Conservation (phyloP, 495 filamentous ascomycete species). For the Xylaria bambusicola region DNA sequence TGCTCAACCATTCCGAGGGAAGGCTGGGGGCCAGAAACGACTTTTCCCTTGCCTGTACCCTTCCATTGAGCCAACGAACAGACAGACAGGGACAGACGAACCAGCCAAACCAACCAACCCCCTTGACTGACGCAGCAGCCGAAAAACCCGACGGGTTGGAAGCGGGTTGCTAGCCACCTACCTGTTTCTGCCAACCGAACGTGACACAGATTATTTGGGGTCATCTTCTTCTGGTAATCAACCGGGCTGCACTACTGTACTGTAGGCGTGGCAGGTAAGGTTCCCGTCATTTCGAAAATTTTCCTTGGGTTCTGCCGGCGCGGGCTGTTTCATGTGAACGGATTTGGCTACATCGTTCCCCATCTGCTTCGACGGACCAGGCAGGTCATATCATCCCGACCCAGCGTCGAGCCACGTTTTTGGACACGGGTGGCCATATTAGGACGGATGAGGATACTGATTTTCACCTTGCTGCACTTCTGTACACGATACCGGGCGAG, state of each 20-base stretch:
- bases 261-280: neutral
- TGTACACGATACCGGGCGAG: too few species aligned
- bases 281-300: neutral
- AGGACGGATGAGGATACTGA: too few species aligned
- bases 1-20: too few species aligned
- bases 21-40: neutral
- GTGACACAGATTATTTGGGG: neutral
- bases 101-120: neutral
- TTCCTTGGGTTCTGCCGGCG: too few species aligned
- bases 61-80: neutral
- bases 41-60: too few species aligned
- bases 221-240: slow-evolving; percentile 5
- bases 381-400: slow-evolving; percentile 3
- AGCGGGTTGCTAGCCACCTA: slow-evolving; percentile 9
- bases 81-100: neutral
- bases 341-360: neutral
- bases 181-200: slow-evolving; percentile 8
- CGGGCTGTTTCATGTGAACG: slow-evolving; percentile 12
- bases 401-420: slow-evolving; percentile 12
- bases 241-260: too few species aligned
- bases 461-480: too few species aligned
- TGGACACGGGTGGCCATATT: too few species aligned
- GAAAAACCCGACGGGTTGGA: slow-evolving; percentile 18
- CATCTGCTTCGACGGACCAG: neutral
- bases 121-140: neutral